These are phyloP conservation scores for Hymenoscyphus fraxineus DNA, from an alignment of 2,329 filamentous ascomycete genomes.

Conservation along the genomic window DNA sequence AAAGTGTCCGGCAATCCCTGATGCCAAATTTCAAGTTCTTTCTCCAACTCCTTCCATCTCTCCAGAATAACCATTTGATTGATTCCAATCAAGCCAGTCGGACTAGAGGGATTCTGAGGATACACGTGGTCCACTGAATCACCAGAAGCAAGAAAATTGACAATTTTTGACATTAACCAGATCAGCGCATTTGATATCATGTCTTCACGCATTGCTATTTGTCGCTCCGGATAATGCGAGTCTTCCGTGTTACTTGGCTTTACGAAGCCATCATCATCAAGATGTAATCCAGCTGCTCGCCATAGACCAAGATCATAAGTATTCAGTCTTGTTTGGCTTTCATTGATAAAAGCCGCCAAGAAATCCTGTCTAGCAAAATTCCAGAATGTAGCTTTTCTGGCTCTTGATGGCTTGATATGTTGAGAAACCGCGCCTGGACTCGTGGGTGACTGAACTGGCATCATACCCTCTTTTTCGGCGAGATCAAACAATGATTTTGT, in stretches of 20 bases:
- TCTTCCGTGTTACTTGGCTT: constrained; percentile 41
- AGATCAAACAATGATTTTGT: constrained; percentile 59
- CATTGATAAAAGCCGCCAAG: constrained; percentile 61
- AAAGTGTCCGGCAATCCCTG: constrained; percentile 57
- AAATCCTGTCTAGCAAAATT: constrained; percentile 65
- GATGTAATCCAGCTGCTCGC: constrained; percentile 58
- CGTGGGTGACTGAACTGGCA: constrained; percentile 41
- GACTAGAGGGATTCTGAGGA: constrained; percentile 34
- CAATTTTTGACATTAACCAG: constrained; percentile 63
- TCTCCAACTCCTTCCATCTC: constrained; percentile 52
- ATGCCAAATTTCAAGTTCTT: constrained; percentile 57
- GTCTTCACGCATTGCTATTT: constrained; percentile 56
- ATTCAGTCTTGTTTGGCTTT: constrained; percentile 56
- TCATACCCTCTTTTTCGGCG: constrained; percentile 46
- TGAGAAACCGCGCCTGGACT: constrained; percentile 32
- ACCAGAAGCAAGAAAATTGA: constrained; percentile 59
- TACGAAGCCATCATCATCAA: constrained; percentile 52
- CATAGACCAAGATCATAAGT: constrained; percentile 60
- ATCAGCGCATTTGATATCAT: constrained; percentile 61
- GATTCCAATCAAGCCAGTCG: constrained; percentile 40
- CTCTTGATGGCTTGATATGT: constrained; percentile 45
- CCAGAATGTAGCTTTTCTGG: constrained; percentile 60
- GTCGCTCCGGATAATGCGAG: constrained; percentile 40
- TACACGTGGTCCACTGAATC: constrained; percentile 44
- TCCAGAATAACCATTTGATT: constrained; percentile 47